Conservation (phyloP, 306 rosid species). For the Prunus campanulata region DNA sequence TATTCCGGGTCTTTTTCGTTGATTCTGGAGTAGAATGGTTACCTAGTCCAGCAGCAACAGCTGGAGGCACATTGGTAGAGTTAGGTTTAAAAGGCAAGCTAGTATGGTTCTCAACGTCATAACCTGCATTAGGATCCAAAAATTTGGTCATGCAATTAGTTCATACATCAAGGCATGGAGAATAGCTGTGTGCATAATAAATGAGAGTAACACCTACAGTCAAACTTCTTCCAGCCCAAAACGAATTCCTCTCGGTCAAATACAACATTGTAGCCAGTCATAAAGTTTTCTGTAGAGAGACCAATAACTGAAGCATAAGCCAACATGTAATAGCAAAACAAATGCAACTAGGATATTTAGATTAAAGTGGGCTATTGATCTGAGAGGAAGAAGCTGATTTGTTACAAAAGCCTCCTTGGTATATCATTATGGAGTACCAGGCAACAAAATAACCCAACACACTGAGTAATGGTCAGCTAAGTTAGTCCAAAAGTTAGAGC, state of each 20-base stretch:
- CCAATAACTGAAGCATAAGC: constrained; percentile 19
- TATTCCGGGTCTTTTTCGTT: constrained; percentile 27
- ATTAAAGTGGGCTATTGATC: background rate
- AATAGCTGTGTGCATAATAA: constrained; percentile 3
- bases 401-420: background rate
- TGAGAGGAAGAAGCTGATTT: background rate
- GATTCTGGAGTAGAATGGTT: constrained; percentile 48
- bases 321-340: constrained; percentile 3
- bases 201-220: constrained; percentile 52
- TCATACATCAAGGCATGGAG: constrained; percentile 10
- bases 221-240: constrained; percentile 87
- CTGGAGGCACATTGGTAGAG: constrained; percentile 61
- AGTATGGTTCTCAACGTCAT: constrained; percentile 56
- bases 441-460: background rate
- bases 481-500: background rate
- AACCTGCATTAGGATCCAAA: constrained; percentile 51
- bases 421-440: background rate
- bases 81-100: constrained; percentile 33
- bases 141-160: constrained; percentile 1
- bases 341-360: constrained; percentile 1
- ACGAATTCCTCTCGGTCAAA: constrained; percentile 78
- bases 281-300: constrained; percentile 77
- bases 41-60: constrained; percentile 63
- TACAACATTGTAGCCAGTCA: constrained; percentile 85
- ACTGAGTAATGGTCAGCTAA: background rate